These are phyloP conservation scores for Scedosporium apiospermum DNA, from an alignment of 2,329 filamentous ascomycete species.

Conservation along the genomic window DNA sequence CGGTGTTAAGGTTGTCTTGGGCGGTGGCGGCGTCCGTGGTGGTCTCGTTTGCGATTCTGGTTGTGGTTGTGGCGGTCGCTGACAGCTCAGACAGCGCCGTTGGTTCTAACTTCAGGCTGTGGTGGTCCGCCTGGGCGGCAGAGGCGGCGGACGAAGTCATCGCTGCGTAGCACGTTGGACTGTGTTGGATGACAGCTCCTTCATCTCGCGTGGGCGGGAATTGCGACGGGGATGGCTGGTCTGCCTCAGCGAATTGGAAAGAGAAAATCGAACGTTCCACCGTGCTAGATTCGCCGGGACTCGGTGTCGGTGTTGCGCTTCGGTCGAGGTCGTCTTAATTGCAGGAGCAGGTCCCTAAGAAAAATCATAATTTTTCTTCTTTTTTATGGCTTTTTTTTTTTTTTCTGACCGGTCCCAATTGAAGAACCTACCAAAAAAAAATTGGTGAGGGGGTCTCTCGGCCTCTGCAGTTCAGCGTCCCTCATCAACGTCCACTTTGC, in stretches of 20 bases:
- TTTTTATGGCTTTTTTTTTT: background rate
- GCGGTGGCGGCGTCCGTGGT: slow-evolving; percentile 7
- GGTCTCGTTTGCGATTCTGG: slow-evolving; percentile 10
- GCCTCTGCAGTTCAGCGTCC: background rate
- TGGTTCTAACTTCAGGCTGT: slow-evolving; percentile 2
- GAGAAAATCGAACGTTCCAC: background rate
- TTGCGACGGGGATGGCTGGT: background rate
- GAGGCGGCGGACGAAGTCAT: slow-evolving; percentile 49
- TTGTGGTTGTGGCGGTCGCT: slow-evolving; percentile 10
- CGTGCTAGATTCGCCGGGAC: background rate
- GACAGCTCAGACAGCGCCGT: background rate
- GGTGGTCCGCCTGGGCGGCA: slow-evolving; percentile 17
- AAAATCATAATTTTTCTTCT: background rate
- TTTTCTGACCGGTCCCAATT: background rate
- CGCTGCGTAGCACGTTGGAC: slow-evolving; percentile 31
- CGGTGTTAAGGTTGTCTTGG: slow-evolving; percentile 13
- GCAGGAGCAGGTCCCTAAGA: background rate
- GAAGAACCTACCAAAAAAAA: background rate
- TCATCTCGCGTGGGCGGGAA: slow-evolving; percentile 26
- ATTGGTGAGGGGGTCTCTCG: background rate
- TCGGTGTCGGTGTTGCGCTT: background rate
- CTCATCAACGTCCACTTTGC: background rate
- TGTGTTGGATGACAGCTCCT: slow-evolving; percentile 37
- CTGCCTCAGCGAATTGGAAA: background rate
- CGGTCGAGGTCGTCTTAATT: background rate